Conservation (phyloP, 1,284 basidiomycete genomes). For the Nidula niveotomentosa region DNA sequence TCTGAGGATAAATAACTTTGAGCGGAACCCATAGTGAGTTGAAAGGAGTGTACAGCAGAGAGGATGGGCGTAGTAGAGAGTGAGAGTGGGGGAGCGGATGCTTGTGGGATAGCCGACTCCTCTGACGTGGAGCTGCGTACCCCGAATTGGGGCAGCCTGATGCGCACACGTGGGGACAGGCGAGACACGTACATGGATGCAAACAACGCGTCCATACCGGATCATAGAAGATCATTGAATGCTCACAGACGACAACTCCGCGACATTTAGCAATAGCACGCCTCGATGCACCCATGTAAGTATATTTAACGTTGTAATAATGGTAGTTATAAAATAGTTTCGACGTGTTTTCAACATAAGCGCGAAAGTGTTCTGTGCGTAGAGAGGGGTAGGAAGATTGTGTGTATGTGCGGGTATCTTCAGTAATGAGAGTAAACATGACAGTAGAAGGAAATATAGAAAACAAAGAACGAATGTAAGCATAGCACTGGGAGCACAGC, state of each 20-base stretch:
- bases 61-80: not conserved
- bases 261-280: no score
- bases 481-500: not conserved
- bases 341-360: no score
- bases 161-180: slow-evolving; percentile 10
- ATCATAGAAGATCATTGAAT: not conserved
- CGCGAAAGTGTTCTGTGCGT: no score
- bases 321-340: no score
- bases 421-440: not conserved
- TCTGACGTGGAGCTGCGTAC: slow-evolving; percentile 17
- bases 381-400: no score
- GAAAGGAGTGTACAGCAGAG: slow-evolving; percentile 1
- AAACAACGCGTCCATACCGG: slow-evolving; percentile 16
- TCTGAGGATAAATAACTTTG: slow-evolving; percentile 46
- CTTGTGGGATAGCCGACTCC: not conserved
- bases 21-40: slow-evolving; percentile 43
- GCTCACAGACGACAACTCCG: not conserved
- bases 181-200: slow-evolving; percentile 15
- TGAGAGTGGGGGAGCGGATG: not conserved
- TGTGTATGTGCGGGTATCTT: not conserved
- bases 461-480: not conserved
- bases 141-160: not conserved
- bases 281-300: no score
- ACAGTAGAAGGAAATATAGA: not conserved
- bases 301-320: no score